Evolutionary conservation across 1,284 basidiomycete genomes (phyloP).

Genomic region (Vanrija sp.): DNA sequence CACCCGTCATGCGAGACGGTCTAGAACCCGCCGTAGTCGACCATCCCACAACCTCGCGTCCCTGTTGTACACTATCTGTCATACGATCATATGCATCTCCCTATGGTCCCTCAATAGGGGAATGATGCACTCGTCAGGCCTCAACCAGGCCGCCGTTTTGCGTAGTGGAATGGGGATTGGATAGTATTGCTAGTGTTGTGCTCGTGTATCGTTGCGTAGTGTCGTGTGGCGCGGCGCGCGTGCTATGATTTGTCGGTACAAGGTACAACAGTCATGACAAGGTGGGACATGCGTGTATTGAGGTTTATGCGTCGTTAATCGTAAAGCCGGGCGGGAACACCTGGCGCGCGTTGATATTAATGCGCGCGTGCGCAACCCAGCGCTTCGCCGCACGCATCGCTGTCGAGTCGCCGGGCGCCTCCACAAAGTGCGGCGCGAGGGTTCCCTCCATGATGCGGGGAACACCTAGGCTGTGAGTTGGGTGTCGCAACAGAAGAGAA

Average conservation of each 20-base stretch:
- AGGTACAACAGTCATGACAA: no score
- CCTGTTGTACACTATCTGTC: neutral
- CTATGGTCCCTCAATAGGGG: no score
- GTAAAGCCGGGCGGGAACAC: conserved; percentile 52
- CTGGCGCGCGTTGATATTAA: conserved; percentile 87
- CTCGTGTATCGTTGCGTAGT: no score
- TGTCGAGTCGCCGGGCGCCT: conserved; percentile 25
- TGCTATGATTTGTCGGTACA: no score
- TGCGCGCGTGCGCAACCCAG: conserved; percentile 53
- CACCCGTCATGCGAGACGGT: conserved; percentile 5
- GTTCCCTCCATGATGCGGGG: conserved; percentile 78
- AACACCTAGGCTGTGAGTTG: conserved; percentile 60
- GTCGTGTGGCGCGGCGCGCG: no score
- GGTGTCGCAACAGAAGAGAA: neutral
- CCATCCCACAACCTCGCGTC: neutral
- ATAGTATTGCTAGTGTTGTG: no score
- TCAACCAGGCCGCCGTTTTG: no score
- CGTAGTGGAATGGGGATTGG: no score
- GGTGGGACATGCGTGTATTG: neutral
- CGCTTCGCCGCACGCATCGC: conserved; percentile 54
- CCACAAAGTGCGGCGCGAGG: conserved; percentile 62
- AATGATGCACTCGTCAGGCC: no score
- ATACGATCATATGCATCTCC: no score
- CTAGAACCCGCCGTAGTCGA: neutral
- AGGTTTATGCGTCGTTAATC: neutral